A percentile compares a stretch with the other conserved stretches of the same genome.
Evolutionary conservation across 805 yeast genomes (phyloP).

Genomic region (Saturnispora bothae): DNA sequence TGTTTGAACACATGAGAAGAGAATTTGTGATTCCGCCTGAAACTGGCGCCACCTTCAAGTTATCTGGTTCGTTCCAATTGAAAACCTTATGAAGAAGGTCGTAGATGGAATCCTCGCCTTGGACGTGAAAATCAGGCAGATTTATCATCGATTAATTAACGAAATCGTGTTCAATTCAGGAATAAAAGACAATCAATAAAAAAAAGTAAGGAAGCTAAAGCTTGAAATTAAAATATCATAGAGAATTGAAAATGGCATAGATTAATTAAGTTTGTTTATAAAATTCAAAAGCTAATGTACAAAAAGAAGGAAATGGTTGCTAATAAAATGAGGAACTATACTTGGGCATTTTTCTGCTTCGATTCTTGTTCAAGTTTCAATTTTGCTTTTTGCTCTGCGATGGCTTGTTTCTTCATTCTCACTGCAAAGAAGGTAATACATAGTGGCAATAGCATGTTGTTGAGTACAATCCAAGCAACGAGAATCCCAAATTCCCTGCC

Average conservation of each 20-base stretch:
- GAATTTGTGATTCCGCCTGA: conserved; percentile 60
- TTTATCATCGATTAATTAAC: too few species aligned
- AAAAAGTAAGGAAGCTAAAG: neutral
- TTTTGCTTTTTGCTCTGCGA: conserved; percentile 8
- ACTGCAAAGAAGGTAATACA: conserved; percentile 25
- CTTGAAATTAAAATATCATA: too few species aligned
- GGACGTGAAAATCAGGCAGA: neutral
- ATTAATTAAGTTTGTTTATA: too few species aligned
- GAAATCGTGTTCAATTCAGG: neutral
- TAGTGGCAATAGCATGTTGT: conserved; percentile 30
- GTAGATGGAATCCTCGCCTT: neutral
- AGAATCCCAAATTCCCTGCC: conserved; percentile 20
- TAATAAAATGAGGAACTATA: too few species aligned
- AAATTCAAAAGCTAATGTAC: too few species aligned
- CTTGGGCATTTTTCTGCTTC: neutral
- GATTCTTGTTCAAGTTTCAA: neutral
- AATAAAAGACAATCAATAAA: neutral
- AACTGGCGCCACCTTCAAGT: conserved; percentile 32
- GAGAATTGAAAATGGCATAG: too few species aligned
- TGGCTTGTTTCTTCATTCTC: conserved; percentile 10
- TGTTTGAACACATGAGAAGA: conserved; percentile 35
- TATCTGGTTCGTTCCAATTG: conserved; percentile 15
- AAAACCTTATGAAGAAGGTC: neutral
- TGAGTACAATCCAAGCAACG: conserved; percentile 16
- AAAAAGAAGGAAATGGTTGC: neutral